Evolutionary conservation across 1,284 basidiomycete genomes (phyloP).

Genomic region (Xerocomus cyaneibrunnescens): DNA sequence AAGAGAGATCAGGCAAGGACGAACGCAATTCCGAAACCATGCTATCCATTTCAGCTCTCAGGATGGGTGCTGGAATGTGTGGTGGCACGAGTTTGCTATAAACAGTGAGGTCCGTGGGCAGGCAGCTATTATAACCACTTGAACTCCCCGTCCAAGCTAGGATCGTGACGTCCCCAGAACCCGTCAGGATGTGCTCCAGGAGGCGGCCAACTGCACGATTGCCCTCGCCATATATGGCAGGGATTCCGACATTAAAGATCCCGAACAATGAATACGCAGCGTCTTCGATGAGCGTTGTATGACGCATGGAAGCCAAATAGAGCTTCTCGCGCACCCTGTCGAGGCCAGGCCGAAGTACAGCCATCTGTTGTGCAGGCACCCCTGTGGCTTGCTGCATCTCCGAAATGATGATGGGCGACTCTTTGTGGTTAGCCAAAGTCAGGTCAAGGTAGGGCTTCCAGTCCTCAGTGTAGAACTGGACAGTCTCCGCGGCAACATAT

Average conservation of each 20-base stretch:
- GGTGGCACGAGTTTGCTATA: not conserved
- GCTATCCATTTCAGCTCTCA: not conserved
- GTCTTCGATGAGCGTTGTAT: not conserved
- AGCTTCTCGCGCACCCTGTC: too few species aligned
- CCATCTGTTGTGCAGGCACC: not conserved
- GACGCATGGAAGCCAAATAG: too few species aligned
- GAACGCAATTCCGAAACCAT: not conserved
- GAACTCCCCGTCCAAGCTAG: not conserved
- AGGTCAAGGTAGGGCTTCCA: too few species aligned
- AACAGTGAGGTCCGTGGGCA: constrained; percentile 4
- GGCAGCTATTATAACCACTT: constrained; percentile 4
- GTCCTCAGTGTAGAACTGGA: too few species aligned
- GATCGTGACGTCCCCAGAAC: not conserved
- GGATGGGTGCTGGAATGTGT: not conserved
- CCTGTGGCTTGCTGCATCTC: not conserved
- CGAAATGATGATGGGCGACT: too few species aligned
- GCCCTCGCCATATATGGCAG: not conserved
- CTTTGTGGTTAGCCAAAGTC: too few species aligned
- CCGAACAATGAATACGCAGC: too few species aligned
- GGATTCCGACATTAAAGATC: constrained; percentile 1
- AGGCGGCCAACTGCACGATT: not conserved
- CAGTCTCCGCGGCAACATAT: too few species aligned
- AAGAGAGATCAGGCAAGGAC: not conserved
- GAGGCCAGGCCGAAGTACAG: constrained; percentile 1
- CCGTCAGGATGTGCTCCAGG: constrained; percentile 2